Evolutionary conservation across 306 rosid species (phyloP).

Genomic region (Cyamopsis tetragonoloba): DNA sequence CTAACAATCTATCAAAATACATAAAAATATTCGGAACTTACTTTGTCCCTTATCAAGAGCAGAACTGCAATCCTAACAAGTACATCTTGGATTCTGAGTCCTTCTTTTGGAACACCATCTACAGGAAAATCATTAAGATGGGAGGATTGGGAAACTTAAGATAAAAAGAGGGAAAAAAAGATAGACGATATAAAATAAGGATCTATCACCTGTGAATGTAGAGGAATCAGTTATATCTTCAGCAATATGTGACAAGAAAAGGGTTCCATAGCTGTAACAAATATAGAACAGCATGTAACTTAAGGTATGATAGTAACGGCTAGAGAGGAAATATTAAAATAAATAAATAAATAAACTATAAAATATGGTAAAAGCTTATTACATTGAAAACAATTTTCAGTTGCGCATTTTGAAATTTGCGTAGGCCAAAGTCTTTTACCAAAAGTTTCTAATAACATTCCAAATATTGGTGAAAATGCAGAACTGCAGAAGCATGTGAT

Average conservation of each 20-base stretch:
- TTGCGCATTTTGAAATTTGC: neutral
- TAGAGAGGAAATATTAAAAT: neutral
- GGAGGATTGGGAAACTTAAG: slow-evolving; percentile 18
- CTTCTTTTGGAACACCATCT: slow-evolving; percentile 99
- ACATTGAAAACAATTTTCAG: neutral
- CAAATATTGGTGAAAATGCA: neutral
- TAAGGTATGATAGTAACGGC: neutral
- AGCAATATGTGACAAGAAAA: slow-evolving; percentile 83
- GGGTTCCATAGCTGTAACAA: slow-evolving; percentile 67
- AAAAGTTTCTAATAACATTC: neutral
- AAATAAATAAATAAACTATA: slow-evolving; percentile 10
- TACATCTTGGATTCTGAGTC: slow-evolving; percentile 86
- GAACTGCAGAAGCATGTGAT: too few relatives aligned
- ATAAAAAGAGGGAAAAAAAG: neutral
- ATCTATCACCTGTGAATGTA: slow-evolving; percentile 70
- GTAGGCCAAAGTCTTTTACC: neutral
- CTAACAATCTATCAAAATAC: neutral
- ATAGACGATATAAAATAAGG: slow-evolving; percentile 20
- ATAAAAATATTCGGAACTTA: slow-evolving; percentile 39
- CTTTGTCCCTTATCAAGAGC: slow-evolving; percentile 72
- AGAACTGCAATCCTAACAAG: slow-evolving; percentile 85
- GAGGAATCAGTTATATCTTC: slow-evolving; percentile 77
- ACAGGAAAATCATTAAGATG: slow-evolving; percentile 29
- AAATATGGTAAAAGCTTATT: neutral
- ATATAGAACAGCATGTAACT: too few relatives aligned